Conservation (phyloP, 306 rosid genomes). For the Echinosophora koreensis region DNA sequence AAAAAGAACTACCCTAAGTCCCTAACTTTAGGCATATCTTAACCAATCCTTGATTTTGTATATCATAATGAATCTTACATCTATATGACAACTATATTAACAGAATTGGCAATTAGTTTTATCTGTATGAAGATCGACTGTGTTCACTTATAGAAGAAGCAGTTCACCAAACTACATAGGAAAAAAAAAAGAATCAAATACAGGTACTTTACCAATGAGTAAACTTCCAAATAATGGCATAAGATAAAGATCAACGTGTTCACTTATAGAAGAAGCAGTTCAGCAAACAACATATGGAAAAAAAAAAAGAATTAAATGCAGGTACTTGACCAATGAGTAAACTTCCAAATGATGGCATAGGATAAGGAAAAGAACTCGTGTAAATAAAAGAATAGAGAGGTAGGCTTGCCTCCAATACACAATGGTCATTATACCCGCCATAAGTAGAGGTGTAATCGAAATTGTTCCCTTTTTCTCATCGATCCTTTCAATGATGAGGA, state of each 20-base stretch:
- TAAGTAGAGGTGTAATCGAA: slow-evolving; percentile 67
- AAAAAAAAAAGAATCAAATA: neutral
- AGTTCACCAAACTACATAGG: no score
- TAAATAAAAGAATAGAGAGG: slow-evolving; percentile 30
- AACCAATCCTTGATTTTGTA: slow-evolving; percentile 20
- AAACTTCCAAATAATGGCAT: slow-evolving; percentile 24
- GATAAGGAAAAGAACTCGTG: slow-evolving; percentile 13
- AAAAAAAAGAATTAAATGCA: neutral
- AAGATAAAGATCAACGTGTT: slow-evolving; percentile 7
- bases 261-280: no score
- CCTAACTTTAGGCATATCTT: slow-evolving; percentile 29
- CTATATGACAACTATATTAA: neutral
- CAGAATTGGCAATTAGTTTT: neutral
- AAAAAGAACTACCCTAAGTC: slow-evolving; percentile 26
- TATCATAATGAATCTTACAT: slow-evolving; percentile 18
- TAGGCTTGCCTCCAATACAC: slow-evolving; percentile 86
- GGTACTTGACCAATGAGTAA: slow-evolving; percentile 5
- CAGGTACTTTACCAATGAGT: slow-evolving; percentile 2
- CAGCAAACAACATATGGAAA: neutral
- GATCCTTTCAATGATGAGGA: slow-evolving; percentile 87
- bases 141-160: neutral
- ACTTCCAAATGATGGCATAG: slow-evolving; percentile 21
- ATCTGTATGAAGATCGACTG: slow-evolving; percentile 13
- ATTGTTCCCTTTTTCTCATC: slow-evolving; percentile 76
- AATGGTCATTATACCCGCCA: slow-evolving; percentile 66